These are phyloP conservation scores for Naematelia encephala DNA, from an alignment of 768 basidiomycete genomes.

Conservation along the genomic window DNA sequence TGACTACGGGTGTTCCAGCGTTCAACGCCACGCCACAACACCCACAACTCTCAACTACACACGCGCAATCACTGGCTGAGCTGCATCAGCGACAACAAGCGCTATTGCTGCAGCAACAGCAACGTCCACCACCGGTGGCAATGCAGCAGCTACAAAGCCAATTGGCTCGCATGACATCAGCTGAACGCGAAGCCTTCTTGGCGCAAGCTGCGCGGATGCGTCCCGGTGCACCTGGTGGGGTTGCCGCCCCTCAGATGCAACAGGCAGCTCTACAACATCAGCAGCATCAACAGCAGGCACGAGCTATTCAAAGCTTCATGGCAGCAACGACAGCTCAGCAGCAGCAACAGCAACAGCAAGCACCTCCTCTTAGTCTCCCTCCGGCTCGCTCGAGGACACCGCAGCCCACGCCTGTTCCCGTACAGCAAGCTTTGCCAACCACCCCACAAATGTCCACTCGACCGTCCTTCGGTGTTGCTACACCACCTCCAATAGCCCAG, in stretches of 20 bases:
- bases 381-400: neutral
- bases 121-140: conserved; percentile 1
- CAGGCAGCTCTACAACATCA: neutral
- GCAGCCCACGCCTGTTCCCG: neutral
- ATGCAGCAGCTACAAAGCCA: conserved; percentile 11
- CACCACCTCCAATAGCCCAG: neutral
- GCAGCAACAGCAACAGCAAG: neutral
- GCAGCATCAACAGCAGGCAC: neutral
- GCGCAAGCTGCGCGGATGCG: neutral
- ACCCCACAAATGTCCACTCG: neutral
- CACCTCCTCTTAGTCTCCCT: neutral
- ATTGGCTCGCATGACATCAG: conserved; percentile 2
- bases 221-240: neutral
- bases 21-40: conserved; percentile 9
- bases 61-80: conserved; percentile 1
- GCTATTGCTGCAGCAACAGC: conserved; percentile 7
- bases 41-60: neutral
- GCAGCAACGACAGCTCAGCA: neutral
- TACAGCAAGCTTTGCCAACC: neutral
- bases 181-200: conserved; percentile 1
- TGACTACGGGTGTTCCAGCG: neutral
- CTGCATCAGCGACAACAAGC: conserved; percentile 8
- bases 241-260: neutral
- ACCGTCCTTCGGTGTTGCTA: neutral
- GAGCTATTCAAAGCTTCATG: neutral